These are phyloP conservation scores for Gossypium davidsonii DNA, from an alignment of 441 rosid genomes.

Conservation along the genomic window DNA sequence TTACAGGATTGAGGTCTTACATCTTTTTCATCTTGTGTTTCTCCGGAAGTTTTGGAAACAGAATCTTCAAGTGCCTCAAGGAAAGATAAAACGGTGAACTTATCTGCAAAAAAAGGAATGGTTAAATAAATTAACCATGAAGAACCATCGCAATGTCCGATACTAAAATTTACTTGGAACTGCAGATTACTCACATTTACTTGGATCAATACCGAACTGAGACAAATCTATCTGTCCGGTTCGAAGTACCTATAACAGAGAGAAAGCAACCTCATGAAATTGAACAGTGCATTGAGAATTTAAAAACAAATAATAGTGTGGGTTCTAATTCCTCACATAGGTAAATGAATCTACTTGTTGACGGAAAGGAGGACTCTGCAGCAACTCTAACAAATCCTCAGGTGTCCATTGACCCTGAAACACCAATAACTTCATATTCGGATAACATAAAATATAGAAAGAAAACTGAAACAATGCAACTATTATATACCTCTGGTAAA, in stretches of 20 bases:
- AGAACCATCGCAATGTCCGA: background rate
- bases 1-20: slow-evolving; percentile 35
- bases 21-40: slow-evolving; percentile 35
- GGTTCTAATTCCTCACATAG: slow-evolving; percentile 46
- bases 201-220: slow-evolving; percentile 88
- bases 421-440: slow-evolving; percentile 15
- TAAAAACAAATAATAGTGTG: slow-evolving; percentile 9
- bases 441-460: background rate
- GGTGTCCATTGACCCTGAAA: slow-evolving; percentile 69
- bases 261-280: slow-evolving; percentile 11
- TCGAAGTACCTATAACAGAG: slow-evolving; percentile 59
- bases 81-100: slow-evolving; percentile 72
- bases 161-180: background rate
- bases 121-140: background rate
- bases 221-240: slow-evolving; percentile 93
- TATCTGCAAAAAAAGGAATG: slow-evolving; percentile 44
- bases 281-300: slow-evolving; percentile 6
- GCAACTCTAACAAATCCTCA: slow-evolving; percentile 71
- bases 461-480: background rate
- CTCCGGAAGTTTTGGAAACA: slow-evolving; percentile 34
- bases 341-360: slow-evolving; percentile 97
- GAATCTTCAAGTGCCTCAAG: slow-evolving; percentile 97
- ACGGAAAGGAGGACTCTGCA: slow-evolving; percentile 91
- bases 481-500: slow-evolving; percentile 71
- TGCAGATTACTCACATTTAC: slow-evolving; percentile 59